Base-by-base conservation (phyloP, 805 yeast genomes). In the Metschnikowia gruessii region DNA sequence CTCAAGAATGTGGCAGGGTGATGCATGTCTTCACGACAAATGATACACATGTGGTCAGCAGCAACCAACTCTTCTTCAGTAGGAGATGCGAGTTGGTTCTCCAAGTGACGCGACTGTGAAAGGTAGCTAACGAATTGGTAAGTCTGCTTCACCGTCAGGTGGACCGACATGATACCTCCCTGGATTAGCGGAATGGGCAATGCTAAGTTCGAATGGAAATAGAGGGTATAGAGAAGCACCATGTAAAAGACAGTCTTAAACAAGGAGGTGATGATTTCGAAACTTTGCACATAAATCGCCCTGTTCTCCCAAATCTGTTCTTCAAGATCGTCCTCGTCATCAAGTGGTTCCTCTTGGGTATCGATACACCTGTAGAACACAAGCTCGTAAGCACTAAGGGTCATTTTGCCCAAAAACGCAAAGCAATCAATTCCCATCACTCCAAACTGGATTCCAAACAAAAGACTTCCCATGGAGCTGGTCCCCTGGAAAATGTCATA, bases 11-110 rank as follows among this genome's bases (percentile, higher is more conserved):
- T 56, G 48, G 64, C 75, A 2, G 63, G 70, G 1, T 81, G 60
- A 5, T 72, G 63, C 92, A 92, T 85, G 51, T 88, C 96, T 55
- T 94, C 98, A 56, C 96, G 81, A 67, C 99, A 92, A 34, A 92
- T 85, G 51, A 89, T 89, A 66, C 99, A 87, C 61, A 61, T 70
- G 67, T 83, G 85, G 52, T 79, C 82, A 16, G 81, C 74, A 6
- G 68, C 56, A 1, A 51, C 77, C 47, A 87, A 70, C 37, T 87
- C 91, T 24, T 69, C 78, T 11, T 64, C 71, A 0, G 83, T 69
- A 2, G 96, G 95, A 49, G 80, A 76, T 7, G 69, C 68, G 42
- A 94, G 70, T 51, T 76, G 80, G 22, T 74, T 70, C 51, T 86
- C 89, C 58, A 94, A 68, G 55, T 82, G 79, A 40, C 78, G 77